Base-by-base conservation (phyloP, 2,329 filamentous ascomycete species). In the Penicillium sp. region DNA sequence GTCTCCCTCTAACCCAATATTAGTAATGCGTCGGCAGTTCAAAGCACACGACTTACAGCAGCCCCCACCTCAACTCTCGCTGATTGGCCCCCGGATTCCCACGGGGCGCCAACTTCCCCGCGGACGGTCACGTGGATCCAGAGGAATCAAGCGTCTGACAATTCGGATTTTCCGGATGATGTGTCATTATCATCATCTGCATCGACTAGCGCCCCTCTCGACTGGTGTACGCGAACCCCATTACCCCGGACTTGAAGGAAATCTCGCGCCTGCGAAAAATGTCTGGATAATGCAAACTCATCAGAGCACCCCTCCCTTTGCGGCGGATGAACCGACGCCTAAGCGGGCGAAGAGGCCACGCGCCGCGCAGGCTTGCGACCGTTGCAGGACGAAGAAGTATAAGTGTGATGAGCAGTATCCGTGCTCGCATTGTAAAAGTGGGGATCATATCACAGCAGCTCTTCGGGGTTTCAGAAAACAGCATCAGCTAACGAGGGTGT, bases 321-420 rank as follows among this genome's bases (percentile, higher is more conserved):
- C 59, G 25, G 60, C 37, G 37, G 66, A 70, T 52, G 63, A 65
- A 19, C 56, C 65, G 14, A 52, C 59, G 56, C 63, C 65, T 28
- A 71, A 70, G 59, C 67, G 69, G 55, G 53, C 61, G 25, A 77
- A 76, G 58, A 68, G 73, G 52, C 76, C 77, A n/a, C 76, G 79
- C n/a, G 78, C 80, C 19, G 76, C 78, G 10, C 77, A 78, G 58
- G 80, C 80, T 2, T 82, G 80, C 65, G 79, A 82, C 62, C 70
- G 78, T 33, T 82, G 80, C 68, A 73, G 80, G 55, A 62, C 72
- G 51, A 81, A 82, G 70, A 82, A 82, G 70, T 81, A 82, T 69
- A 81, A 80, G 64, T 82, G 80, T 65, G 79, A 81, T 63, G 80
- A 82, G 63, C 69, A 71, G 30, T 78, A 75, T 60, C 80, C 79